Conservation (phyloP, 2,329 filamentous ascomycete species). For the Diaporthe helianthi region DNA sequence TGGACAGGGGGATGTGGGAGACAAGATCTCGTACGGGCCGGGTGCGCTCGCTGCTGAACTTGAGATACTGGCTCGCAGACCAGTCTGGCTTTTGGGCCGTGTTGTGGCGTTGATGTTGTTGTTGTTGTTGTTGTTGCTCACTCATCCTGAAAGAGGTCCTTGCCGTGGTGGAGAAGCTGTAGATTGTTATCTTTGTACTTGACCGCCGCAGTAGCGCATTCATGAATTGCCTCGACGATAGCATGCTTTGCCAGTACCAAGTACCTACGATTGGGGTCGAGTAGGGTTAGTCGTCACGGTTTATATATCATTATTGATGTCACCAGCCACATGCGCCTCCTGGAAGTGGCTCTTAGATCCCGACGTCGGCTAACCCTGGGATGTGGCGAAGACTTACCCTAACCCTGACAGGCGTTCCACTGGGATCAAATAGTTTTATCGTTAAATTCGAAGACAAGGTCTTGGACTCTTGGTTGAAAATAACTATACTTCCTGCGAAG, state of each 20-base stretch:
- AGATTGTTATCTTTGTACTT: background rate
- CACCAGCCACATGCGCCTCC: no score
- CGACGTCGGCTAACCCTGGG: no score
- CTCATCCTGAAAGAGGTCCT: slow-evolving; percentile 22
- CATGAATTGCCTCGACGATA: background rate
- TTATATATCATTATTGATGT: background rate
- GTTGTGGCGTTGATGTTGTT: background rate
- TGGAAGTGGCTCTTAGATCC: no score
- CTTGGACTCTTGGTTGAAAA: no score
- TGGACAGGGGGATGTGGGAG: slow-evolving; percentile 50
- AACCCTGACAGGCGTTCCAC: no score
- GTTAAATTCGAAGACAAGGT: no score
- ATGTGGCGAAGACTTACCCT: background rate
- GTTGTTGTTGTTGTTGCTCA: slow-evolving; percentile 11
- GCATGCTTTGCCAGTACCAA: background rate
- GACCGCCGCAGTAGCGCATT: no score
- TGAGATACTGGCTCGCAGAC: slow-evolving; percentile 64
- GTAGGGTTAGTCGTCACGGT: no score
- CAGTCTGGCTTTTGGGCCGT: slow-evolving; percentile 47
- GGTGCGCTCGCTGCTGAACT: slow-evolving; percentile 61
- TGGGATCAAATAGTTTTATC: no score
- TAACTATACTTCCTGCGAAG: no score
- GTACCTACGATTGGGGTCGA: no score
- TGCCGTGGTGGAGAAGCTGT: background rate
- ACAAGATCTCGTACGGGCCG: slow-evolving; percentile 61